phyloP scores from a whole-genome alignment of 176 grass and related monocot genomes.

The Oryza longistaminata region DNA sequence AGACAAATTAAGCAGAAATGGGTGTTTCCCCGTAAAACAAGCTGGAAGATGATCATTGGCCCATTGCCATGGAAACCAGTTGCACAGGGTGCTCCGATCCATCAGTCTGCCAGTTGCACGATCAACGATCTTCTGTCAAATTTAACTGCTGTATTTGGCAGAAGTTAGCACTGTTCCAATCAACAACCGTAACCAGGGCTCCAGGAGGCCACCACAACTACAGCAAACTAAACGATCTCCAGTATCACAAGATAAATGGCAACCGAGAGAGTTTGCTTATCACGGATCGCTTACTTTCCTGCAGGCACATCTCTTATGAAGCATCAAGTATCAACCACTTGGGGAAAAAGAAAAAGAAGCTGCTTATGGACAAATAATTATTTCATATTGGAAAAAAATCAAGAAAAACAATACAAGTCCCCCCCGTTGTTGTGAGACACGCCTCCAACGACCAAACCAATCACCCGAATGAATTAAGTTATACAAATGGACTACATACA shows the following conservation, averaged over 20 bases:
- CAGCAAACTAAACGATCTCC: background rate
- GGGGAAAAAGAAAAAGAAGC: background rate
- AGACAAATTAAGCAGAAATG: no score
- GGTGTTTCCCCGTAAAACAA: no score
- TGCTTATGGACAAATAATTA: slow-evolving; percentile 35
- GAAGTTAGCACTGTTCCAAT: background rate
- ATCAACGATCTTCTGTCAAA: no score
- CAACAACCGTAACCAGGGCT: no score
- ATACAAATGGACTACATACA: slow-evolving; percentile 52
- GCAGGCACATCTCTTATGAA: background rate
- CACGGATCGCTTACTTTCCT: background rate
- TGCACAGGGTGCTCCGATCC: no score
- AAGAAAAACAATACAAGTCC: slow-evolving; percentile 28
- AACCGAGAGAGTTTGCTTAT: background rate
- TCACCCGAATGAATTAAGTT: slow-evolving; percentile 70
- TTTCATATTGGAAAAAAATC: slow-evolving; percentile 25
- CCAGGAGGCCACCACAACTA: no score
- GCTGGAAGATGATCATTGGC: no score
- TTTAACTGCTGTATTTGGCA: background rate
- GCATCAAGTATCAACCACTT: background rate
- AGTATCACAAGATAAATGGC: background rate
- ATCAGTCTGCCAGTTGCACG: no score
- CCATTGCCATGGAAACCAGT: no score
- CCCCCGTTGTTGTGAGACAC: slow-evolving; percentile 31
- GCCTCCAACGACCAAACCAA: slow-evolving; percentile 49